Percentiles rank a stretch among this genome's conserved stretches.
Conservation (phyloP, 2,329 filamentous ascomycete species). For the Teratosphaeria epicoccoides region DNA sequence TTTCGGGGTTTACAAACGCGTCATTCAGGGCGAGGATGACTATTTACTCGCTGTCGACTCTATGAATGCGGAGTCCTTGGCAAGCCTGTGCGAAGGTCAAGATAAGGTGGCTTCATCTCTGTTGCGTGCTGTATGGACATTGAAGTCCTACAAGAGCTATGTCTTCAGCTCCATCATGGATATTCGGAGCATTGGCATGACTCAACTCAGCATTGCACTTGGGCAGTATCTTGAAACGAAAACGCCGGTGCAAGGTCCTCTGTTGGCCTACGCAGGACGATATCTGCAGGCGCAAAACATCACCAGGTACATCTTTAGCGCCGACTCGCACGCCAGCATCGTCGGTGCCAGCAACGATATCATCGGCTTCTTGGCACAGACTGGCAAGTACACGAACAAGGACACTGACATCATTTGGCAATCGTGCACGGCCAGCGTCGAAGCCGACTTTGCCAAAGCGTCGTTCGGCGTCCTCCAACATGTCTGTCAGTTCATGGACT, state of each 20-base stretch:
- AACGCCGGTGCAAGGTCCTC: constrained; percentile 30
- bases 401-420: constrained; percentile 79
- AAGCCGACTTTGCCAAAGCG: constrained; percentile 74
- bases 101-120: constrained; percentile 31
- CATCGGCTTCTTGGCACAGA: constrained; percentile 75
- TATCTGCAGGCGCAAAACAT: constrained; percentile 61
- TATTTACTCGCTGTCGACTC: constrained; percentile 7
- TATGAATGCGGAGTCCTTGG: constrained; percentile 1
- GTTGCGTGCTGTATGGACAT: constrained; percentile 56
- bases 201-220: constrained; percentile 61
- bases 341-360: constrained; percentile 74
- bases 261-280: constrained; percentile 57
- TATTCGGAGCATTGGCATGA: constrained; percentile 67
- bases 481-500: constrained; percentile 36
- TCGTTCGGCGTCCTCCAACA: constrained; percentile 55
- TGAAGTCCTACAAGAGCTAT: constrained; percentile 57
- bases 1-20: constrained; percentile 12
- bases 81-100: constrained; percentile 9
- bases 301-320: constrained; percentile 76
- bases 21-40: constrained; percentile 15
- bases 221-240: constrained; percentile 33
- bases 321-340: constrained; percentile 85
- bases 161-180: constrained; percentile 85
- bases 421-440: constrained; percentile 68
- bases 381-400: constrained; percentile 56